phyloP scores from a whole-genome alignment of 768 basidiomycete genomes.

The Psilocybe tampanensis region DNA sequence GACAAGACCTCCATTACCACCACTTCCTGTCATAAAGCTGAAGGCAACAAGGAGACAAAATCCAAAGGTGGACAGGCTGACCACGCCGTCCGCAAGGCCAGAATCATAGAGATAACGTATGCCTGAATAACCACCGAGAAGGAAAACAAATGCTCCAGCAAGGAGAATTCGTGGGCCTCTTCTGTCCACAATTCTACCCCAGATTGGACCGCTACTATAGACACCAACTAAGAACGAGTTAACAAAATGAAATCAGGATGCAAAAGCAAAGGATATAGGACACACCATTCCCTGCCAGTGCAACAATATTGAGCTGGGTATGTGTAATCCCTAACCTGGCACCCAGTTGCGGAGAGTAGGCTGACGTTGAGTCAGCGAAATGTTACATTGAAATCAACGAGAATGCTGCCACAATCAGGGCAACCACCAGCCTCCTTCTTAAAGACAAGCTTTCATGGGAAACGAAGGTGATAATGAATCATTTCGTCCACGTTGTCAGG shows the following conservation, averaged over 20 bases:
- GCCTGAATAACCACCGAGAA: conserved; percentile 75
- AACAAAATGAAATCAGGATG: background rate
- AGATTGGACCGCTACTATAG: conserved; percentile 73
- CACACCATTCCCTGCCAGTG: conserved; percentile 77
- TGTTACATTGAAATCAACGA: background rate
- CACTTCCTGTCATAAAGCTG: conserved; percentile 74
- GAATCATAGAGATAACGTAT: conserved; percentile 69
- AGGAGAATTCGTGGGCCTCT: conserved; percentile 74
- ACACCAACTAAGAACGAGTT: conserved; percentile 59
- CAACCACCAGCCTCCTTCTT: too few relatives aligned
- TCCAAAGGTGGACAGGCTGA: conserved; percentile 40
- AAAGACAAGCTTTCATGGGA: too few relatives aligned
- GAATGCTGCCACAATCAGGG: background rate
- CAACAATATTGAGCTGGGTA: conserved; percentile 82
- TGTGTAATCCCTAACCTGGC: conserved; percentile 74
- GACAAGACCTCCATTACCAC: conserved; percentile 71
- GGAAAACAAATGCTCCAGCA: conserved; percentile 54
- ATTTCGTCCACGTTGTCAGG: too few relatives aligned
- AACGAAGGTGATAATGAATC: too few relatives aligned
- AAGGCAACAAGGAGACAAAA: conserved; percentile 60
- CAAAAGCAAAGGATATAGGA: background rate
- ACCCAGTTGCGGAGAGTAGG: conserved; percentile 87
- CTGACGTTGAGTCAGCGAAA: conserved; percentile 34
- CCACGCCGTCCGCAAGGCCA: conserved; percentile 39
- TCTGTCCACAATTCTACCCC: conserved; percentile 78